Base-by-base conservation (phyloP, 1,284 basidiomycete genomes). In the Sanghuangporus sanghuang region DNA sequence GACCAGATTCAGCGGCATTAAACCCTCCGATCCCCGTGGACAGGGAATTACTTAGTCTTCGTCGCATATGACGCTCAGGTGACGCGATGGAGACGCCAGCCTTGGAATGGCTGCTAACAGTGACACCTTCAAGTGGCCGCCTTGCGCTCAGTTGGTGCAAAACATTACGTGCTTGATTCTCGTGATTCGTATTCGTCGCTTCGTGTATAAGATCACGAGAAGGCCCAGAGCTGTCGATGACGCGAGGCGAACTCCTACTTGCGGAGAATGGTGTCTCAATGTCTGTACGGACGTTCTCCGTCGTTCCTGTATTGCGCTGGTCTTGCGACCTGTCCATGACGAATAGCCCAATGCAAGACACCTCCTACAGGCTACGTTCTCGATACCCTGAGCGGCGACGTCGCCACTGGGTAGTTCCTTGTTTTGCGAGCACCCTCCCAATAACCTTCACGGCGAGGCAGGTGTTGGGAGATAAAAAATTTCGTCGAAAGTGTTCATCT, bases 21-120 rank as follows among this genome's bases (percentile, higher is more conserved):
- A 7, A 44, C 35, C 27, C 32, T 36, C 53, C 53, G 53, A 58
- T 14, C 35, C 56, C 54, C 57, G 42, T 64, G 49, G 53, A 18
- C 53, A 57, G 39, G 53, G 11, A 50, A 16, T 21, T 57, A 39
- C 52, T 57, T 44, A 53, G 48, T 56, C 58, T 57, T 18, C 42
- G 62, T 32, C 23, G 18, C 16, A 6, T 38, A 48, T 60, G 50
- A 44, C 58, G 58, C 27, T 60, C 63, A 61, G 63, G 38, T 64
- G 63, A 64, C 58, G 59, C 59, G 44, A 56, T 54, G 14, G 35
- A 36, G 27, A 32, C 58, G 52, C 54, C 57, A 59, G 40, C 23
- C 27, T 46, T 53, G 35, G 32, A 54, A 38, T 54, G 5, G 16
- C n/a, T 54, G 12, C n/a, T 16, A 21, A 11, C 23, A 16, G 18